Evolutionary conservation across 1,139 yeast species (phyloP), one percentile per base, ranked within the genome.

Genomic region (Kodamaea sp.): DNA sequence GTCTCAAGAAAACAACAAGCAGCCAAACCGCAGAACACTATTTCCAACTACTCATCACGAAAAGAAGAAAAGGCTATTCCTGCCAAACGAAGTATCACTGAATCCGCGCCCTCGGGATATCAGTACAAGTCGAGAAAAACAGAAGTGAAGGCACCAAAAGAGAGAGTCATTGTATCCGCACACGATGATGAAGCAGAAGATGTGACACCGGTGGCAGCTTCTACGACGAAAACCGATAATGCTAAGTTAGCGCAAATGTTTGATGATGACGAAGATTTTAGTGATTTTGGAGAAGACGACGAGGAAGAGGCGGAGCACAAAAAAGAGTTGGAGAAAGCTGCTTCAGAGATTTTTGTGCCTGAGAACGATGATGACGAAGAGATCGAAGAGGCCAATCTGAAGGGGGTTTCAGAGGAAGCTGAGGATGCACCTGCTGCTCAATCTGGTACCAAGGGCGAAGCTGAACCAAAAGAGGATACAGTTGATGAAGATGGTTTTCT

Each of bases 401-500:
- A 6, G 6, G 21, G 9, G 21, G 21, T 18, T 18, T 6, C 8
- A 18, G 21, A 18, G 21, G 9, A 6, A 7, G 21, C 6, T 7
- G 21, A 18, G 21, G 21, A 7, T 18, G 5, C 20, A 1, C 8
- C 11, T n/a, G 6, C 27, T 15, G 26, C 26, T 18, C 22, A 14
- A 7, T 7, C 29, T 2, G 21, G 21, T 6, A 9, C 8, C 9
- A 9, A 18, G 6, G 9, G 21, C 26, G 28, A 14, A 13, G 16
- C 12, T 5, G 33, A 29, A n/a, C 31, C 37, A 16, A 27, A 28
- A 11, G 29, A 34, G n/a, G 51, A 57, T 3, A 47, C 53, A 1
- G 55, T 62, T 21, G 75, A 67, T 37, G 72, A 63, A 19, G 73
- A 68, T 29, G 75, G 74, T 2, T 69, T 63, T 41, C 53, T 65